Evolutionary conservation across 164 flowering plant species (phyloP).

Genomic region (Santalum album): DNA sequence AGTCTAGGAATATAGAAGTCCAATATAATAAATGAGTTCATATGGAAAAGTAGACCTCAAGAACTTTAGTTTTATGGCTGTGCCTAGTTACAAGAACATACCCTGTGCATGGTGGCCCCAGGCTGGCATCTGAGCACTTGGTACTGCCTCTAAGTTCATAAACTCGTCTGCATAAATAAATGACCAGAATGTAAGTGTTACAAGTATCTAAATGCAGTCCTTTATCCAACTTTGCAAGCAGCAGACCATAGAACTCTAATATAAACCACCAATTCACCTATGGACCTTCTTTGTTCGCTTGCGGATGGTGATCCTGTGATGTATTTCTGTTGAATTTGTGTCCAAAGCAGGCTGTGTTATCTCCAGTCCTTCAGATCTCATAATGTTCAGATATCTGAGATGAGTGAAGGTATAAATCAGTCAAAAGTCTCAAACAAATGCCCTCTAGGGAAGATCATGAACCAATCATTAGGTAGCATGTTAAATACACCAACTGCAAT

Average conservation of each 20-base stretch:
- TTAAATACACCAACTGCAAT: too few species aligned
- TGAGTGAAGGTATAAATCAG: conserved; percentile 4
- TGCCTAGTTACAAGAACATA: conserved; percentile 11
- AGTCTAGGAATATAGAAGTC: too few species aligned
- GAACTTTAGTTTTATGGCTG: too few species aligned
- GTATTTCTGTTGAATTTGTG: conserved; percentile 75
- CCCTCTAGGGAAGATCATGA: too few species aligned
- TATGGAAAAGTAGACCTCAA: too few species aligned
- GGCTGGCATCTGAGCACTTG: conserved; percentile 61
- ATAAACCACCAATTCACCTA: conserved; percentile 34
- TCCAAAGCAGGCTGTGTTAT: conserved; percentile 97
- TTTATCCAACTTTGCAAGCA: neutral
- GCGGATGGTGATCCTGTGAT: conserved; percentile 81
- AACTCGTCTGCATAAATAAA: conserved; percentile 54
- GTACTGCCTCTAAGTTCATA: conserved; percentile 61
- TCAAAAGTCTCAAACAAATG: neutral
- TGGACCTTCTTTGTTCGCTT: conserved; percentile 50
- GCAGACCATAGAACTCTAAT: neutral
- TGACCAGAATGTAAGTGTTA: neutral
- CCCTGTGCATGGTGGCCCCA: conserved; percentile 97
- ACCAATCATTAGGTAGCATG: too few species aligned
- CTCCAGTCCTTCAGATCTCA: conserved; percentile 75
- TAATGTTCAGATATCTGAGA: conserved; percentile 67
- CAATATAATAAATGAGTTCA: too few species aligned
- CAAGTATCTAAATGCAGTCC: neutral